A percentile compares a stretch with the other conserved stretches of the same genome.
Conservation (phyloP, 495 filamentous ascomycete species). For the Aspergillus diversus region DNA sequence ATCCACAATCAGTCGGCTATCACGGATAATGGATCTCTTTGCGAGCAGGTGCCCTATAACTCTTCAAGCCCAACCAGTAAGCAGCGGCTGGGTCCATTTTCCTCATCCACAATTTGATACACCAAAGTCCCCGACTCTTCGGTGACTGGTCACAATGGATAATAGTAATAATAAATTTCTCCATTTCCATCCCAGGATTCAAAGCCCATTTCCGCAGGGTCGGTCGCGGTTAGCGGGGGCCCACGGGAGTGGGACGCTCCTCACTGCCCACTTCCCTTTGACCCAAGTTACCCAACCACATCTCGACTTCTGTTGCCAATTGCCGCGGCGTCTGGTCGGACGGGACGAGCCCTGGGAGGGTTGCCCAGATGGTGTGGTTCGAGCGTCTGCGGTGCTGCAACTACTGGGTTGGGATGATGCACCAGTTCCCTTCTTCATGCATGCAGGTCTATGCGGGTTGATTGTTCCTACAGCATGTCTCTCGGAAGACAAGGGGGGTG, state of each 20-base stretch:
- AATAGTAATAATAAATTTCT: no score
- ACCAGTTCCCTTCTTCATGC: constrained; percentile 11
- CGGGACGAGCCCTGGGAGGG: not conserved
- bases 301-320: constrained; percentile 5
- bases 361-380: constrained; percentile 8
- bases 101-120: not conserved
- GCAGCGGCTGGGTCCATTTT: not conserved
- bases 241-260: no score
- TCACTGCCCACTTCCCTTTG: no score
- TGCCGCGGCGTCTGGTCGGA: constrained; percentile 14
- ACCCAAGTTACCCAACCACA: no score
- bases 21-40: not conserved
- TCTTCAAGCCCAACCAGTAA: not conserved
- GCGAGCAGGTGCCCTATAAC: not conserved
- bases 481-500: not conserved
- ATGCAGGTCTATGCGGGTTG: constrained; percentile 17
- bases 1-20: not conserved
- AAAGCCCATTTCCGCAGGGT: no score
- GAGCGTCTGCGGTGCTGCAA: not conserved
- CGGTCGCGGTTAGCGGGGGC: no score
- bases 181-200: no score
- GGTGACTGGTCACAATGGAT: no score
- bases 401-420: constrained; percentile 15
- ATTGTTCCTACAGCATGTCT: constrained; percentile 13
- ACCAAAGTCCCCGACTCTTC: not conserved